Evolutionary conservation across 2,329 filamentous ascomycete genomes (phyloP), one percentile per base, ranked within the genome.

Genomic region (Trichophyton benhamiae): DNA sequence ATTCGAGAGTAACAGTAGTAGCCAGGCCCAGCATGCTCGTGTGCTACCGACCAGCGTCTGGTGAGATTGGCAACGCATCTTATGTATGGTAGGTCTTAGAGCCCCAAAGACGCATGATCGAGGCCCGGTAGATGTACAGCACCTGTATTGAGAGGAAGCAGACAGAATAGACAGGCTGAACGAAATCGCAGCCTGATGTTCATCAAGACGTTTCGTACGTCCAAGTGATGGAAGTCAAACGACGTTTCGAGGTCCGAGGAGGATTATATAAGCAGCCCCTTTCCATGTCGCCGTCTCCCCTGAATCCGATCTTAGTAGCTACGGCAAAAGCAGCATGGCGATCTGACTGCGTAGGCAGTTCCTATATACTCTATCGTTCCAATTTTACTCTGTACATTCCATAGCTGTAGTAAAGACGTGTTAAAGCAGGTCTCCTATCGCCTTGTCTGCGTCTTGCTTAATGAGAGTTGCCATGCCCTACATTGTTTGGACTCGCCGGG

Each of bases 391-490:
- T 38, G 3, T 38, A 7, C 6, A 30, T 38, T 11, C 33, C 8
- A 9, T 38, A 38, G 9, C 11, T 38, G 33, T 8, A 9, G 44
- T 17, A 22, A 11, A 20, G 9, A 7, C 20, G 9, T 20, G 3
- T 48, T 74, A 68, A 94, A 96, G 85, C 63, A 99, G 77, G 72
- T 95, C 91, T 66, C 89, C 84, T 65, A 99, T 87, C 15, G 87
- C 85, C 77, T 96, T 96, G 73, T 96, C 91, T 7, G 91, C 89
- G 72, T 99, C 94, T 68, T 91, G 88, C 71, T 89, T 88, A 70
- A 99, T 96, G 69, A 99, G 76, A 36, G 96, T 91, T 60, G 94
- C 76, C 94, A 99, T 99, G 30, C 92, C 94, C 90, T 95, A 63
- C 57, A 27, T 53, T 60, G 53, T 53, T 46, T 27, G 30, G 17